These are phyloP conservation scores for Fusarium udum DNA, from an alignment of 2,329 filamentous ascomycete genomes.

Conservation along the genomic window DNA sequence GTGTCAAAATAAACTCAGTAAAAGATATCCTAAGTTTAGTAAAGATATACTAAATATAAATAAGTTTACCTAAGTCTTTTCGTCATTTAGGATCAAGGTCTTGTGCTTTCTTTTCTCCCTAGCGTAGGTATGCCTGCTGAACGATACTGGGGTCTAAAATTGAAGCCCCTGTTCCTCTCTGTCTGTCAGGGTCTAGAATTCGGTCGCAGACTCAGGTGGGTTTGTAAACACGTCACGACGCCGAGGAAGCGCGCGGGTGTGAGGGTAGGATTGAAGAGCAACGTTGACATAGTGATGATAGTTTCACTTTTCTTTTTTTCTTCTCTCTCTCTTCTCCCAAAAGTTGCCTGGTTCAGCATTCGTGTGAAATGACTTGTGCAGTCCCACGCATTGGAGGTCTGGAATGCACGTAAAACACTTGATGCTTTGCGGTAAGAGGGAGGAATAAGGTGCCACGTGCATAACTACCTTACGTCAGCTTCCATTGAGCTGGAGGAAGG, in stretches of 20 bases:
- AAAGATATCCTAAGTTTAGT: too few species aligned
- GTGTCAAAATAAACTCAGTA: too few species aligned
- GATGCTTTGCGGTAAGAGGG: neutral
- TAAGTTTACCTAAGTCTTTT: too few species aligned
- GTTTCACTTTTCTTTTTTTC: neutral
- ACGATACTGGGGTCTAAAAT: constrained; percentile 6
- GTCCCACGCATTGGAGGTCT: neutral
- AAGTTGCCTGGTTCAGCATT: constrained; percentile 1
- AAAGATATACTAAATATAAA: too few species aligned
- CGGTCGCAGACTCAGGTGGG: constrained; percentile 38
- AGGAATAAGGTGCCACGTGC: neutral
- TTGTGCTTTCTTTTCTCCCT: neutral
- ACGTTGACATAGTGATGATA: constrained; percentile 17
- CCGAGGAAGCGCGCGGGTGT: constrained; percentile 26
- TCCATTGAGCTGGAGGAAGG: constrained; percentile 3
- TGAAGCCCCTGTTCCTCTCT: constrained; percentile 6
- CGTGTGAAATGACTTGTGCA: neutral
- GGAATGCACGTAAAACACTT: neutral
- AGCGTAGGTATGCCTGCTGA: constrained; percentile 9
- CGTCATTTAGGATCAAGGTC: too few species aligned
- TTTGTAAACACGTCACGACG: constrained; percentile 38
- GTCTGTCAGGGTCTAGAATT: constrained; percentile 25
- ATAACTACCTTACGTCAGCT: constrained; percentile 23
- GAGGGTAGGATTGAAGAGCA: constrained; percentile 4
- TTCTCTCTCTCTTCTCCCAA: neutral